phyloP scores from a whole-genome alignment of 768 basidiomycete genomes.

The Fomitopsis pulvina region DNA sequence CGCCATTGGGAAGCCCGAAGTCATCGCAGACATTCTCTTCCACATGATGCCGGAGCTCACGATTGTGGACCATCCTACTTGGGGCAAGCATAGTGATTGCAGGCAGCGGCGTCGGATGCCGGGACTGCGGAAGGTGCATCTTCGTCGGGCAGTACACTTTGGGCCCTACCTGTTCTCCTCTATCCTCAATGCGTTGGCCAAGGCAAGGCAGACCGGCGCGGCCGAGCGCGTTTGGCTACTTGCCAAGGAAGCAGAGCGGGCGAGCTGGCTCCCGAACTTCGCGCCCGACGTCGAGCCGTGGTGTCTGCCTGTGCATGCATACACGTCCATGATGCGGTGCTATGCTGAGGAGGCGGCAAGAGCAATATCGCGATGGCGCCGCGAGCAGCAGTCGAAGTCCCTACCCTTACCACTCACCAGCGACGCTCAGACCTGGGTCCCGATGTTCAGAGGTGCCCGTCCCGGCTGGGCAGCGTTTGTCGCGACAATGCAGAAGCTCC shows the following conservation, averaged over 20 bases:
- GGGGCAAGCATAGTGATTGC: constrained; percentile 21
- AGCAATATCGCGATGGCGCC: constrained; percentile 14
- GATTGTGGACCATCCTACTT: constrained; percentile 32
- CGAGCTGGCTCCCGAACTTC: constrained; percentile 37
- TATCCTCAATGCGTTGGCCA: constrained; percentile 54
- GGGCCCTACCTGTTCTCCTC: constrained; percentile 58
- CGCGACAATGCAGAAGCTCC: constrained; percentile 14
- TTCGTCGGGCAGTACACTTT: constrained; percentile 37
- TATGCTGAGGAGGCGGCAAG: constrained; percentile 43
- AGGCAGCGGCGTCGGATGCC: constrained; percentile 20
- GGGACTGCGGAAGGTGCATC: constrained; percentile 23
- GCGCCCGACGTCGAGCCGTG: constrained; percentile 38
- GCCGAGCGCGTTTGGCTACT: constrained; percentile 62
- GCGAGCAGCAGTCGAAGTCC: constrained; percentile 2
- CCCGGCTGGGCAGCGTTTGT: constrained; percentile 7
- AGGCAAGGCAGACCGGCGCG: constrained; percentile 44
- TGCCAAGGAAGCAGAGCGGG: constrained; percentile 50
- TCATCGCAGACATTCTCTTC: constrained; percentile 44
- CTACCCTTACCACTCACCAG: not conserved
- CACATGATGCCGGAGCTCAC: constrained; percentile 48
- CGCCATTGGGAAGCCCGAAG: constrained; percentile 38
- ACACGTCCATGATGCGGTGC: constrained; percentile 64
- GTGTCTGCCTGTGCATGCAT: constrained; percentile 59
- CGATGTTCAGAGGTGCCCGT: not conserved
- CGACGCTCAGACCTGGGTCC: not conserved